Evolutionary conservation across 1,284 basidiomycete genomes (phyloP).

Genomic region (Fomitiporia mediterranea): DNA sequence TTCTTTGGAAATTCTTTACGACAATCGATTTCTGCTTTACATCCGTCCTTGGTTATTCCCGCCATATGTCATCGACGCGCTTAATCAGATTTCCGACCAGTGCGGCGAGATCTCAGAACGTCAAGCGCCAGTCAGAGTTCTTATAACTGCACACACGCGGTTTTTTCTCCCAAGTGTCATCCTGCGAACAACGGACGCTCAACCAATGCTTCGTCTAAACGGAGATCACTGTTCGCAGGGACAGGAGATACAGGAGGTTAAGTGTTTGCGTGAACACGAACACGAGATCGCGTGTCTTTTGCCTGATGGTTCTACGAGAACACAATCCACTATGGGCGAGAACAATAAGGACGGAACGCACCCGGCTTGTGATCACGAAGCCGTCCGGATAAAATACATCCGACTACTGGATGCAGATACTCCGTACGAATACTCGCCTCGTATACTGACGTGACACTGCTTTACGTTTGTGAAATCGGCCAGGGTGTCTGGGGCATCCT

Average conservation of each 20-base stretch:
- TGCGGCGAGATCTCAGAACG: not conserved
- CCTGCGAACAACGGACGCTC: constrained; percentile 8
- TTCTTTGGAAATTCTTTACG: constrained; percentile 21
- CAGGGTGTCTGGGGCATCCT: constrained; percentile 13
- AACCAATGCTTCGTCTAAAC: not conserved
- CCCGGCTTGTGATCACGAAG: constrained; percentile 1
- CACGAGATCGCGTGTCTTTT: constrained; percentile 13
- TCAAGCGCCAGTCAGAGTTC: constrained; percentile 5
- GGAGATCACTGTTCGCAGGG: constrained; percentile 3
- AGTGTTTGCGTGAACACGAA: constrained; percentile 3
- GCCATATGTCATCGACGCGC: constrained; percentile 1
- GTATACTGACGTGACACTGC: not conserved
- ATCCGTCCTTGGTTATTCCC: constrained; percentile 12
- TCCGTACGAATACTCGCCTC: not conserved
- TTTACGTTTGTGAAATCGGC: not conserved
- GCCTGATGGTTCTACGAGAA: constrained; percentile 16
- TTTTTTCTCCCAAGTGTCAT: constrained; percentile 17
- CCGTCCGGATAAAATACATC: constrained; percentile 17
- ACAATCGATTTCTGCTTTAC: constrained; percentile 23
- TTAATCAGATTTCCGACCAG: not conserved
- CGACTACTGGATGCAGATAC: constrained; percentile 12
- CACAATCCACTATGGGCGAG: constrained; percentile 12
- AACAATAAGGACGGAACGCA: constrained; percentile 14
- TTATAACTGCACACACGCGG: constrained; percentile 14
- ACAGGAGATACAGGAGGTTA: not conserved